Base-by-base conservation (phyloP, 306 rosid genomes). In the Vigna radiata region DNA sequence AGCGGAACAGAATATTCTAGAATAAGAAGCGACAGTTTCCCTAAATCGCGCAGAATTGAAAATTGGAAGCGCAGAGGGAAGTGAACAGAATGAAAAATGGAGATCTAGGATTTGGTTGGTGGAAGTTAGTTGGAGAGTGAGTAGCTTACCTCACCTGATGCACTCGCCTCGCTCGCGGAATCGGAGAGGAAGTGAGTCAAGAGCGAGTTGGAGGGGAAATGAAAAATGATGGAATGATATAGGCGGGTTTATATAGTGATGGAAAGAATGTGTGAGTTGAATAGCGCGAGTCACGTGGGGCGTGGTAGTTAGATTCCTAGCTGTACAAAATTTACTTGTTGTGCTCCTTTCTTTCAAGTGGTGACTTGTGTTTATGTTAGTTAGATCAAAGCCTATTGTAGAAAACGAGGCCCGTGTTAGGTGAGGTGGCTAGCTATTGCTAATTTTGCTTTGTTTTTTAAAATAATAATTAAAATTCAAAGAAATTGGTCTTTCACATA, bases 241-340 rank as follows among this genome's bases (percentile, higher is more conserved):
- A 7, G 73, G 4, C 37, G 55, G 43, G 65, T 75, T 68, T 89
- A 87, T 78, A 82, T 76, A 83, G 84, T 7, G 68, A 56, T 4
- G 11, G 31, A 25, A 50, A 18, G 27, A 7, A 69, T 41, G 48
- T 12, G 76, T 23, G 86, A 52, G 88, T 44, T n/a, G 77, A 6
- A 37, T 1, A 3, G 23, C 1, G 73, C 14, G 62, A 54, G 68
- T 78, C 93, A 88, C 91, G 95, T 92, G 96, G 81, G n/a, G 13
- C 15, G 16, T 12, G 91, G 88, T 80, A 60, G 93, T 83, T 89
- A 82, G 93, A 86, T 44, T 3, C 60, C 43, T 76, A 21, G 85
- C 56, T 41, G 82, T 63, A 70, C 78, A 70, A 76, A 17, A 2
- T 75, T 81, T 75, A 73, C 79, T 59, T 41, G 7, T 2, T 7